phyloP scores from a whole-genome alignment of 768 basidiomycete species.

The Rhizopogon rudus region DNA sequence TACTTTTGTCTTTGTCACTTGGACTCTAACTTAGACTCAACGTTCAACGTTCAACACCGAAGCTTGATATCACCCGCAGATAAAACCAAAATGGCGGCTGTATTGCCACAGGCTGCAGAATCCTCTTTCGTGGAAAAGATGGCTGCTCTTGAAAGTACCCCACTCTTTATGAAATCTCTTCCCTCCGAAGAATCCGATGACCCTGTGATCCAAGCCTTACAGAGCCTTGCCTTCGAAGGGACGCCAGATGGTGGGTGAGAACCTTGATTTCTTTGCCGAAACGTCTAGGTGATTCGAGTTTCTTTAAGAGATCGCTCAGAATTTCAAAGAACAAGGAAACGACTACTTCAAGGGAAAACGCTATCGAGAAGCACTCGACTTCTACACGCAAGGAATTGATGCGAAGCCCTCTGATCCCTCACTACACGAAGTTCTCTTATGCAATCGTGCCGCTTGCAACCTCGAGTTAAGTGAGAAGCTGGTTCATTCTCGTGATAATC shows the following conservation, averaged over 20 bases:
- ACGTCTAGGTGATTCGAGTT: neutral
- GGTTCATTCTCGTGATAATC: neutral
- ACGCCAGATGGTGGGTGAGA: conserved; percentile 83
- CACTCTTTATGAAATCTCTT: conserved; percentile 90
- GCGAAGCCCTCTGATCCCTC: conserved; percentile 64
- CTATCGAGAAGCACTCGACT: conserved; percentile 80
- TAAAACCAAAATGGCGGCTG: conserved; percentile 12
- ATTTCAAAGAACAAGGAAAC: conserved; percentile 95
- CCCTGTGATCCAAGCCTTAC: conserved; percentile 71
- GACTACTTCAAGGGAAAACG: conserved; percentile 88
- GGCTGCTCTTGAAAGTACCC: conserved; percentile 55
- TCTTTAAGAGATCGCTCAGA: conserved; percentile 73
- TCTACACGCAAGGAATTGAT: conserved; percentile 89
- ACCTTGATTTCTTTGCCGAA: neutral
- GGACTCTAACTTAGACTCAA: too few relatives aligned
- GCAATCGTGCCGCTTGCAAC: conserved; percentile 93
- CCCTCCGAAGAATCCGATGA: conserved; percentile 64
- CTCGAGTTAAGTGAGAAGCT: conserved; percentile 68
- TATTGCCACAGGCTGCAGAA: conserved; percentile 17
- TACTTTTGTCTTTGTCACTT: neutral
- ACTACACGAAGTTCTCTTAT: conserved; percentile 64
- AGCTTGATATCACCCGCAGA: neutral
- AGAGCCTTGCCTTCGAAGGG: conserved; percentile 83
- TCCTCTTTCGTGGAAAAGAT: conserved; percentile 31
- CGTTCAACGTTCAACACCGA: neutral